These are phyloP conservation scores for Cucumis melo DNA, from an alignment of 306 rosid genomes.

Conservation along the genomic window DNA sequence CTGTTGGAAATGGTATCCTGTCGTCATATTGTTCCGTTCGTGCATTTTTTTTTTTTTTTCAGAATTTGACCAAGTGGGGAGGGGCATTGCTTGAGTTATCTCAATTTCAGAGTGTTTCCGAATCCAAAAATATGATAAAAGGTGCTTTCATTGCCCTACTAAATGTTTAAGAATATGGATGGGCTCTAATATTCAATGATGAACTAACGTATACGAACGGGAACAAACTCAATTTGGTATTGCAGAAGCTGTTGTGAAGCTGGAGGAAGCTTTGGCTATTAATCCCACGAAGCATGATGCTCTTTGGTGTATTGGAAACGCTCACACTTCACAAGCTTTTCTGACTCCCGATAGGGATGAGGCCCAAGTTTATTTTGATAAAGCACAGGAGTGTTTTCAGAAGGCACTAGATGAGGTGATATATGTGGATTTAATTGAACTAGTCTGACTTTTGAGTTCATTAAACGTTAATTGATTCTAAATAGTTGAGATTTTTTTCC, in stretches of 20 bases:
- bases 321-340: conserved; percentile 43
- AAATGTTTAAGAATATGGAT: neutral
- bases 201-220: neutral
- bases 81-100: conserved; percentile 66
- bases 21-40: neutral
- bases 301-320: conserved; percentile 65
- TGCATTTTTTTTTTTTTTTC: neutral
- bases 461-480: neutral
- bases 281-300: conserved; percentile 56
- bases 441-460: neutral
- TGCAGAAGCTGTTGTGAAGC: conserved; percentile 47
- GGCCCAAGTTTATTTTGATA: conserved; percentile 46
- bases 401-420: conserved; percentile 48
- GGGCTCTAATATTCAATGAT: neutral
- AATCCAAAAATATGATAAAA: conserved; percentile 37
- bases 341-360: conserved; percentile 43
- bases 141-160: conserved; percentile 17
- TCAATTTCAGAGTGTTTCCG: conserved; percentile 36
- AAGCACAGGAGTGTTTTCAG: conserved; percentile 46
- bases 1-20: neutral
- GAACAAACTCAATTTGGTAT: neutral
- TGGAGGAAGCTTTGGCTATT: conserved; percentile 62
- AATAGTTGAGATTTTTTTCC: conserved; percentile 9
- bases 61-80: conserved; percentile 76
- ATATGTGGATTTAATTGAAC: neutral